Evolutionary conservation across 768 basidiomycete species (phyloP).

Genomic region (Dendrothele bispora): DNA sequence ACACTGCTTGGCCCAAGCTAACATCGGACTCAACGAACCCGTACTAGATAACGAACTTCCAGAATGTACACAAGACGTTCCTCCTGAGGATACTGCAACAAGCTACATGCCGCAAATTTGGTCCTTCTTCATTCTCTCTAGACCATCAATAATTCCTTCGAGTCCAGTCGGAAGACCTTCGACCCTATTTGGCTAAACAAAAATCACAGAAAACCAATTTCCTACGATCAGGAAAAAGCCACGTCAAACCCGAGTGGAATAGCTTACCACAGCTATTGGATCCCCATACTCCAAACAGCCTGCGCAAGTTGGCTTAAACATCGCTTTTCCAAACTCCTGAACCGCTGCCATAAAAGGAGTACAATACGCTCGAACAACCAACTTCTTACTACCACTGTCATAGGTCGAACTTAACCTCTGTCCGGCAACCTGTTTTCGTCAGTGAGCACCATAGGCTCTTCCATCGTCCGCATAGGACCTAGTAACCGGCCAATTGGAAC

Average conservation of each 20-base stretch:
- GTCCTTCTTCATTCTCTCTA: neutral
- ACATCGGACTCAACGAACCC: no score
- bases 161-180: slow-evolving; percentile 5
- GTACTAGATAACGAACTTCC: no score
- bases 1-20: no score
- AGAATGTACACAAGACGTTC: no score
- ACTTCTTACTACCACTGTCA: neutral
- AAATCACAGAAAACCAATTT: neutral
- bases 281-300: neutral
- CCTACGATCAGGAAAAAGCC: no score
- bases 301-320: slow-evolving; percentile 4
- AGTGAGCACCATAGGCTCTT: neutral
- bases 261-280: neutral
- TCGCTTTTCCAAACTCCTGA: neutral
- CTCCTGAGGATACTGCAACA: slow-evolving; percentile 4
- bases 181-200: neutral
- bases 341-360: neutral
- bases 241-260: no score
- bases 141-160: neutral
- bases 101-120: slow-evolving; percentile 3
- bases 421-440: neutral
- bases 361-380: neutral
- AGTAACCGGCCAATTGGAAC: neutral
- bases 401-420: neutral
- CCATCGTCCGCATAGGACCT: neutral